Evolutionary conservation across 441 rosid species (phyloP).

Genomic region (Aleurites moluccanus): DNA sequence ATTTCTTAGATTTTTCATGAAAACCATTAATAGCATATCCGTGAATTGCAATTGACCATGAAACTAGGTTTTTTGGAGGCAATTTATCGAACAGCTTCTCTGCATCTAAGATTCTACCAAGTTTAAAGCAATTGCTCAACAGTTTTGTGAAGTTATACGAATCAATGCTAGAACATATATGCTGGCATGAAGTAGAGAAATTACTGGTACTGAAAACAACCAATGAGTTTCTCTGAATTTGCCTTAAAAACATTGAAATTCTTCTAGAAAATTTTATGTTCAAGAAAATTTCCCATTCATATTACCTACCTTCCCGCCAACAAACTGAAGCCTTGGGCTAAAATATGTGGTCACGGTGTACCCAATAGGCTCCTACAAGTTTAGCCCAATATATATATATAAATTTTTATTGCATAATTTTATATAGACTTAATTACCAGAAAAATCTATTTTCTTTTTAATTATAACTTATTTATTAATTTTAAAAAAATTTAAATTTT

Average conservation of each 20-base stretch:
- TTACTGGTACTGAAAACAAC: background rate
- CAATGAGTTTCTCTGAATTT: constrained; percentile 13
- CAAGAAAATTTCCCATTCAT: too few relatives aligned
- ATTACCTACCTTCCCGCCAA: too few relatives aligned
- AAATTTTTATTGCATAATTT: too few relatives aligned
- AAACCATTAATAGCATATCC: constrained; percentile 39
- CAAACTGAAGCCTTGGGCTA: too few relatives aligned
- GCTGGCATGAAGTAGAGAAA: background rate
- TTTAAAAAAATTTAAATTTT: too few relatives aligned
- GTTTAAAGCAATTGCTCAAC: background rate
- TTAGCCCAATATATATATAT: too few relatives aligned
- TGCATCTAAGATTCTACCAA: background rate
- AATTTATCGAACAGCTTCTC: background rate
- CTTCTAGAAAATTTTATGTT: too few relatives aligned
- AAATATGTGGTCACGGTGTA: too few relatives aligned
- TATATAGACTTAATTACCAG: too few relatives aligned
- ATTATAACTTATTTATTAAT: too few relatives aligned
- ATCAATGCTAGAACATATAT: background rate
- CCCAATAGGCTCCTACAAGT: too few relatives aligned
- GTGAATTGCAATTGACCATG: constrained; percentile 10
- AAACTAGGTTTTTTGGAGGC: background rate
- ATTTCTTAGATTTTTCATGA: constrained; percentile 24
- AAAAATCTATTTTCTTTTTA: too few relatives aligned
- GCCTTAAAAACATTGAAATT: constrained; percentile 17
- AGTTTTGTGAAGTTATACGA: constrained; percentile 1